These are phyloP conservation scores for Galerina sulciceps DNA, from an alignment of 768 basidiomycete genomes.

Conservation along the genomic window DNA sequence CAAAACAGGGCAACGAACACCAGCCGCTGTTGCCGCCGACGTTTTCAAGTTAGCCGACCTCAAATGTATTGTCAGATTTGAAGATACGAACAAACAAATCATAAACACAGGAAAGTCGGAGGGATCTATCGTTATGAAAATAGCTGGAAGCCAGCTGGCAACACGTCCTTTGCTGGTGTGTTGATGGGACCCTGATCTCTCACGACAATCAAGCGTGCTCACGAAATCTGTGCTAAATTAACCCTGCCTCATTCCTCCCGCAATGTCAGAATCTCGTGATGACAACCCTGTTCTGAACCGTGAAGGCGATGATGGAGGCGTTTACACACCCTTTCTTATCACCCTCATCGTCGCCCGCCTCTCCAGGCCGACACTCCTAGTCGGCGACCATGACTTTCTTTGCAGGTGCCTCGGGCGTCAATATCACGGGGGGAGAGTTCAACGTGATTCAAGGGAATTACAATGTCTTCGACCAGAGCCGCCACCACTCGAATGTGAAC, in stretches of 20 bases:
- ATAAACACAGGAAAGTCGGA: too few relatives aligned
- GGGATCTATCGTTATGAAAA: too few relatives aligned
- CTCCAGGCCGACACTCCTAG: background rate
- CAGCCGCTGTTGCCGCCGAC: too few relatives aligned
- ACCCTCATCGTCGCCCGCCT: background rate
- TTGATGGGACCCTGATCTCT: too few relatives aligned
- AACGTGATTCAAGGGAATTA: conserved; percentile 9
- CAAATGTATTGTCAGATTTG: too few relatives aligned
- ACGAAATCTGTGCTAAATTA: too few relatives aligned
- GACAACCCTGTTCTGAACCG: background rate
- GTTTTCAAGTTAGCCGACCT: too few relatives aligned
- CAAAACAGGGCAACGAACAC: too few relatives aligned
- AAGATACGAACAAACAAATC: too few relatives aligned
- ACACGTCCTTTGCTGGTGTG: too few relatives aligned
- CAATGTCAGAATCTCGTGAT: conserved; percentile 1
- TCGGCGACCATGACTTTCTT: conserved; percentile 17
- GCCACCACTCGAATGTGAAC: conserved; percentile 14
- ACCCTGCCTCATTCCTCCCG: background rate
- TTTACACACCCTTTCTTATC: background rate
- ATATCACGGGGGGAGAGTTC: conserved; percentile 20
- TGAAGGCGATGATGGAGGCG: background rate
- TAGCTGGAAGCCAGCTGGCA: too few relatives aligned
- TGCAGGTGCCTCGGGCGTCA: conserved; percentile 8
- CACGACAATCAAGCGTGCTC: too few relatives aligned
- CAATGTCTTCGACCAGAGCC: conserved; percentile 14